Evolutionary conservation across 2,329 filamentous ascomycete genomes (phyloP).

Genomic region (Colletotrichum abscissum): DNA sequence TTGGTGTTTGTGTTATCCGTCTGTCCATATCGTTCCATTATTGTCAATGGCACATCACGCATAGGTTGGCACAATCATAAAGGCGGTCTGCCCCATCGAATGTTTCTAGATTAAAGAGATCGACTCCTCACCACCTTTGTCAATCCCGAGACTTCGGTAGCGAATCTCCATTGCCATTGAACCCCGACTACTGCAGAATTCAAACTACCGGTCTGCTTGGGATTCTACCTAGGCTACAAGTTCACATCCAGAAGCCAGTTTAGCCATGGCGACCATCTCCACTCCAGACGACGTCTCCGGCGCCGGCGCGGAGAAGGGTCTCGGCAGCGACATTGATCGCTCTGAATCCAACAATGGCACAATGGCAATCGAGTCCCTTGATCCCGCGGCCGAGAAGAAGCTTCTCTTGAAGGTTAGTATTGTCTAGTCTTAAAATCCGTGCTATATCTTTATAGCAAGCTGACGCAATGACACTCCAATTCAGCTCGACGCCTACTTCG

Average conservation of each 20-base stretch:
- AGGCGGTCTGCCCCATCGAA: conserved; percentile 4
- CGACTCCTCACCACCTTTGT: neutral
- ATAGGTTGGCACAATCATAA: conserved; percentile 14
- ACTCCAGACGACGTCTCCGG: conserved; percentile 12
- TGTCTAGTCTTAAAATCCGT: neutral
- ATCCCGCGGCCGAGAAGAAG: conserved; percentile 43
- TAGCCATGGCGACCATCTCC: conserved; percentile 17
- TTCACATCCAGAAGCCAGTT: neutral
- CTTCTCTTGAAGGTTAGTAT: conserved; percentile 41
- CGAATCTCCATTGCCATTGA: neutral
- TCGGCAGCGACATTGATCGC: conserved; percentile 26
- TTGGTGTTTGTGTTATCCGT: neutral
- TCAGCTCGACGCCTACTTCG: conserved; percentile 44
- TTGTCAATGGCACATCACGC: neutral
- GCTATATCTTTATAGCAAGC: neutral
- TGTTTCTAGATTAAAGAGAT: neutral
- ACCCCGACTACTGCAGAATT: neutral
- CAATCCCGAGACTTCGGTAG: neutral
- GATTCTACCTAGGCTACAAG: neutral
- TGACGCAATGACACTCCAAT: neutral
- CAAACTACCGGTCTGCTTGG: neutral
- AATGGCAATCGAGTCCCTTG: conserved; percentile 38
- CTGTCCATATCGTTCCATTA: neutral
- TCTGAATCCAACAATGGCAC: conserved; percentile 22
- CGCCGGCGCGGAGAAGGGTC: conserved; percentile 10